phyloP scores from a whole-genome alignment of 2,329 filamentous ascomycete genomes.

The Colletotrichum karsti region DNA sequence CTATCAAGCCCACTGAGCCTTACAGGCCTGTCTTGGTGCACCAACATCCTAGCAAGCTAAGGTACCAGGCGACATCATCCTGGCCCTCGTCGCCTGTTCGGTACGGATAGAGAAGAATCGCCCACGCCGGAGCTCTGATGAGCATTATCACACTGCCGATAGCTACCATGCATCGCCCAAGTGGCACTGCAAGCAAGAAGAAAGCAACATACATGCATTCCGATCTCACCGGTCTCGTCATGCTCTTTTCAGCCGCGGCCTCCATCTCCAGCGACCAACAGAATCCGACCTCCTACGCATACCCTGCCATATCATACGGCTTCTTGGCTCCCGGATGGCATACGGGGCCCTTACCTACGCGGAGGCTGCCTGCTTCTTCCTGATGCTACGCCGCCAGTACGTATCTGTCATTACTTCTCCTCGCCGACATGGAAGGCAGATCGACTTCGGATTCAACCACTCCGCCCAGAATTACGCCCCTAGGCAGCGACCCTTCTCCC shows the following conservation, averaged over 20 bases:
- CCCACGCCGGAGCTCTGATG: background rate
- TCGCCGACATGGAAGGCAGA: background rate
- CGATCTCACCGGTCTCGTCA: conserved; percentile 1
- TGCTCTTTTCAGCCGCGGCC: background rate
- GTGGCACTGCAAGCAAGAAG: background rate
- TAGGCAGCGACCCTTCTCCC: background rate
- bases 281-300: background rate
- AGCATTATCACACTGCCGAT: background rate
- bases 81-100: background rate
- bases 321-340: background rate
- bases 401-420: background rate
- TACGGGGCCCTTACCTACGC: background rate
- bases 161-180: background rate
- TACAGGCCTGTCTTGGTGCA: background rate
- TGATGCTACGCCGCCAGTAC: background rate
- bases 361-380: background rate
- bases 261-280: background rate
- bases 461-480: background rate
- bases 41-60: background rate
- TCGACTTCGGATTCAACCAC: background rate
- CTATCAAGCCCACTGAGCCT: background rate
- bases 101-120: background rate
- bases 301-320: background rate
- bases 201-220: background rate
- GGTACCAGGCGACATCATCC: background rate